Conservation (phyloP, 208 protist genomes). For the Leishmania tarentolae region DNA sequence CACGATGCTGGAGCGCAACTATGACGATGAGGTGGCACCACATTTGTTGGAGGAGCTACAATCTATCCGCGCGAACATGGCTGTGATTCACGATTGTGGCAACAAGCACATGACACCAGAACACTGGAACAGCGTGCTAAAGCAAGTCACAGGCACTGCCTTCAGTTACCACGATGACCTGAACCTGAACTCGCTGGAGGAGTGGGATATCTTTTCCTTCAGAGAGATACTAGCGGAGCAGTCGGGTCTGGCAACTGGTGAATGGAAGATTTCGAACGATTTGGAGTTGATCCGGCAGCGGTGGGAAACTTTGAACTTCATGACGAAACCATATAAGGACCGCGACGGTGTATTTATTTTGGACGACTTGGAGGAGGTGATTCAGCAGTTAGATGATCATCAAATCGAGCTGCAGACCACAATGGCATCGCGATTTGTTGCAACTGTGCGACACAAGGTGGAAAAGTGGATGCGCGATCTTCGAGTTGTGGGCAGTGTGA, state of each 20-base stretch:
- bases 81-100: conserved; percentile 91
- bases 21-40: conserved; percentile 83
- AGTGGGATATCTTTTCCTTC: conserved; percentile 81
- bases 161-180: conserved; percentile 88
- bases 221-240: conserved; percentile 90
- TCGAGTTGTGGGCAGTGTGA: conserved; percentile 79
- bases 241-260: conserved; percentile 90
- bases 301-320: conserved; percentile 83
- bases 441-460: conserved; percentile 80
- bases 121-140: conserved; percentile 94
- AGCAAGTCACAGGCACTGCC: conserved; percentile 80
- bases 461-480: conserved; percentile 92
- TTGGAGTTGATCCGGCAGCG: conserved; percentile 86
- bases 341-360: conserved; percentile 91
- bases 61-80: conserved; percentile 75
- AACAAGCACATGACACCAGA: conserved; percentile 91
- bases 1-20: conserved; percentile 77
- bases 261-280: conserved; percentile 93
- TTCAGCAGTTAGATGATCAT: conserved; percentile 93
- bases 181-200: conserved; percentile 80
- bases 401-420: conserved; percentile 93
- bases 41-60: conserved; percentile 84
- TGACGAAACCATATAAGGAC: conserved; percentile 87
- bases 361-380: conserved; percentile 89
- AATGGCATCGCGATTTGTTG: conserved; percentile 91